A percentile compares a stretch with the other conserved stretches of the same genome.
Evolutionary conservation across 306 rosid species (phyloP).

Genomic region (Pueraria montana): DNA sequence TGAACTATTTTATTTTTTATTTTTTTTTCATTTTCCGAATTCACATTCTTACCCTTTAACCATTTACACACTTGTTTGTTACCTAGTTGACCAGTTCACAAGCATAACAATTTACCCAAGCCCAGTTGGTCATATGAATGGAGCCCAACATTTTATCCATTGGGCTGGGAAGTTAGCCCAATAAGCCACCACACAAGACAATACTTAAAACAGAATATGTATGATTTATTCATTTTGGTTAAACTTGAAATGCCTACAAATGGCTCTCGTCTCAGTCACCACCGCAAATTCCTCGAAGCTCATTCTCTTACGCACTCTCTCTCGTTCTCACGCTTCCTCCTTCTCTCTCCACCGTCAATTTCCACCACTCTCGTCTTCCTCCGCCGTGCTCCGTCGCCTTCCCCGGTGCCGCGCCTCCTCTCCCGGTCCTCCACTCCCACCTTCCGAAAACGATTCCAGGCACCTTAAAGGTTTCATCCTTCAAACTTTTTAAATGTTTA

Average conservation of each 20-base stretch:
- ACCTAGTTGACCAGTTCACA: not conserved
- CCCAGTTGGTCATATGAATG: not conserved
- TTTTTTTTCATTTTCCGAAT: too few species aligned
- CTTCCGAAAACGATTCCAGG: constrained; percentile 43
- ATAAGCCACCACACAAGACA: not conserved
- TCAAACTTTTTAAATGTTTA: not conserved
- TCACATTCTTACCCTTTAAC: not conserved
- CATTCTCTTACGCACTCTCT: not conserved
- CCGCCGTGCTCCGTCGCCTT: constrained; percentile 31
- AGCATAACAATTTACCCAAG: not conserved
- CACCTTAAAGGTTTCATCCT: constrained; percentile 47
- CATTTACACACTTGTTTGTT: not conserved
- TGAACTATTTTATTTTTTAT: too few species aligned
- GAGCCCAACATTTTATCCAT: not conserved
- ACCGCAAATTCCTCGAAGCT: constrained; percentile 10
- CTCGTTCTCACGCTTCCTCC: constrained; percentile 31
- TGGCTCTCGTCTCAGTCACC: constrained; percentile 53
- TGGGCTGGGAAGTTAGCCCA: not conserved
- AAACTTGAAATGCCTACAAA: constrained; percentile 39
- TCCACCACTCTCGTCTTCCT: constrained; percentile 42
- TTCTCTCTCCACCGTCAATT: constrained; percentile 48
- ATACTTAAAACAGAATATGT: not conserved
- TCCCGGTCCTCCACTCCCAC: constrained; percentile 64
- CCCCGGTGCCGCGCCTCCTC: constrained; percentile 59
- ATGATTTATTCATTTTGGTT: not conserved